phyloP scores from a whole-genome alignment of 495 filamentous ascomycete species.

The Penicillium canariense region DNA sequence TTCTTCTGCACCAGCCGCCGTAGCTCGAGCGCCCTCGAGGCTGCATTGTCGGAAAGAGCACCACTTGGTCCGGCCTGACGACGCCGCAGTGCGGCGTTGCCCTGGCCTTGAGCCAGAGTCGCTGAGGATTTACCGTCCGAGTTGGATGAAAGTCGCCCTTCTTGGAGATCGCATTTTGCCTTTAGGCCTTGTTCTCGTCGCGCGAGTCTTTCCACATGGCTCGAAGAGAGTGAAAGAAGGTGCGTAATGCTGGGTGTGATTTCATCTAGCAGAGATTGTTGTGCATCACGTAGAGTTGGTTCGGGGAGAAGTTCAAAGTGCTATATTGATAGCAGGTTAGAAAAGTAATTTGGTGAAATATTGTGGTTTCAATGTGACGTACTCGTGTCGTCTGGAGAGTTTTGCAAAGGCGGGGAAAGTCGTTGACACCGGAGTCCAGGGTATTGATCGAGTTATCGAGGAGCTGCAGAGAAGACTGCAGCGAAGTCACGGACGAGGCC shows the following conservation, averaged over 20 bases:
- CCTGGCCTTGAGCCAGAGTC: conserved; percentile 20
- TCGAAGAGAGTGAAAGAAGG: conserved; percentile 61
- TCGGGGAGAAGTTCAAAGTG: conserved; percentile 80
- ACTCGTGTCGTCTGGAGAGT: conserved; percentile 71
- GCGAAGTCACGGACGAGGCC: conserved; percentile 63
- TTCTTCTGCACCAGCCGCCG: conserved; percentile 70
- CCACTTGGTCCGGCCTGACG: conserved; percentile 27
- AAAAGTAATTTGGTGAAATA: neutral
- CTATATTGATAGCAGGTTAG: conserved; percentile 31
- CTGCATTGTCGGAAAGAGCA: conserved; percentile 48
- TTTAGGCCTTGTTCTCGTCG: conserved; percentile 67
- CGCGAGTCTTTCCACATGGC: conserved; percentile 70
- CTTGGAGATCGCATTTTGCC: conserved; percentile 67
- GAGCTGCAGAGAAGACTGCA: conserved; percentile 67
- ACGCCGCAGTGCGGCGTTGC: conserved; percentile 25
- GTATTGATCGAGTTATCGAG: conserved; percentile 72
- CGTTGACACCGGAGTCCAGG: conserved; percentile 66
- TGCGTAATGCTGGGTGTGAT: conserved; percentile 70
- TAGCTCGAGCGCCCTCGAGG: conserved; percentile 59
- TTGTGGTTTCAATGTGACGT: conserved; percentile 21
- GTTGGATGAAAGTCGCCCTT: conserved; percentile 58
- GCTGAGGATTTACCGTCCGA: conserved; percentile 28
- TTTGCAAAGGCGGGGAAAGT: conserved; percentile 71
- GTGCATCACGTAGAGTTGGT: conserved; percentile 63
- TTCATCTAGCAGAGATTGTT: conserved; percentile 65